A percentile compares a stretch with the other conserved stretches of the same genome.
Conservation (phyloP, 257 asterid species). For the Plantago major region DNA sequence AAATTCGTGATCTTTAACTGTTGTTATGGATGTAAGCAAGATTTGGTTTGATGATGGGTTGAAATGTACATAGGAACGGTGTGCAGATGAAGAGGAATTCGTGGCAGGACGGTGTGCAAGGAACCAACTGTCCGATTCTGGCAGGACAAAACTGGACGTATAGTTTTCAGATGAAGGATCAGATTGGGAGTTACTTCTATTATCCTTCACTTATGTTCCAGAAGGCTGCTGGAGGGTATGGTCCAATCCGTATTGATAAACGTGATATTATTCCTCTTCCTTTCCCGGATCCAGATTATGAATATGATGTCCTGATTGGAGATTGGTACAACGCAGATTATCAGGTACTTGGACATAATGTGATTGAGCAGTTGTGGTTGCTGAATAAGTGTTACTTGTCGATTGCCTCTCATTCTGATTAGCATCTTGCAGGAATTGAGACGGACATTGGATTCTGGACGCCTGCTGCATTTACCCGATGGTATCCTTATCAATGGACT, state of each 20-base stretch:
- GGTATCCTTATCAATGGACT: slow-evolving; percentile 40
- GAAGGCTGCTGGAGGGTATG: slow-evolving; percentile 43
- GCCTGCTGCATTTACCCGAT: slow-evolving; percentile 24
- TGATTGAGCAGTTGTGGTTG: too few species aligned
- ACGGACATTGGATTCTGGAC: slow-evolving; percentile 15
- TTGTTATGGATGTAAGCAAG: too few species aligned
- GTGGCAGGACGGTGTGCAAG: slow-evolving; percentile 40
- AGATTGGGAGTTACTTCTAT: slow-evolving; percentile 36
- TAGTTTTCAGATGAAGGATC: slow-evolving; percentile 33
- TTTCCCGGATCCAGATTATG: slow-evolving; percentile 21
- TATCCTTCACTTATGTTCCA: slow-evolving; percentile 37
- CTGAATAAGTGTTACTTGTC: not conserved
- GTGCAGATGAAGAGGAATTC: slow-evolving; percentile 26
- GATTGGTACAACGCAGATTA: slow-evolving; percentile 33
- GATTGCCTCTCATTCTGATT: not conserved
- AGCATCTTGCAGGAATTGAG: slow-evolving; percentile 23
- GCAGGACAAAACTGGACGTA: slow-evolving; percentile 39
- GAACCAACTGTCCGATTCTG: slow-evolving; percentile 34
- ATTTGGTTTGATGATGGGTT: not conserved
- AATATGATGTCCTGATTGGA: slow-evolving; percentile 32
- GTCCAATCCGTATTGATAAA: slow-evolving; percentile 29
- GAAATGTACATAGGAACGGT: slow-evolving; percentile 25
- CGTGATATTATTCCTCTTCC: slow-evolving; percentile 10
- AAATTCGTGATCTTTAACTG: not conserved
- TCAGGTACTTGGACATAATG: slow-evolving; percentile 14